These are phyloP conservation scores for Bipolaris sorokiniana DNA, from an alignment of 2,329 filamentous ascomycete species.

Conservation along the genomic window DNA sequence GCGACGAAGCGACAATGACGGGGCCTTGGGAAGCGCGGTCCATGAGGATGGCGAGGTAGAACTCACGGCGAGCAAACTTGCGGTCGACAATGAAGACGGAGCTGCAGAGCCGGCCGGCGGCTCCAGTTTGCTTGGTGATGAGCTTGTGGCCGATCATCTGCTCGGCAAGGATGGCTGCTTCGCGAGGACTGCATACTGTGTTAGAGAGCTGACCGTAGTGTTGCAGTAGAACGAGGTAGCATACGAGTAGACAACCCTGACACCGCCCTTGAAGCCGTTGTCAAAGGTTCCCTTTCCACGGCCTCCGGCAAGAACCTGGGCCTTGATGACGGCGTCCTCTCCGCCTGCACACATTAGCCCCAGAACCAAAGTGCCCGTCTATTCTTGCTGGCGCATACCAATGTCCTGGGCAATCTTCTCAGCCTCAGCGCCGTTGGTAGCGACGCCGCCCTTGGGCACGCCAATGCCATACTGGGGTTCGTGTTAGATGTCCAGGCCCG, in stretches of 20 bases:
- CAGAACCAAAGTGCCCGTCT: constrained; percentile 22
- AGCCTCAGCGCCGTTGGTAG: constrained; percentile 82
- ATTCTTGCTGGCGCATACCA: constrained; percentile 58
- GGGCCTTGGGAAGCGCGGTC: constrained; percentile 89
- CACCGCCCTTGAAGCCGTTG: constrained; percentile 98
- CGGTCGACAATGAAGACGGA: constrained; percentile 99
- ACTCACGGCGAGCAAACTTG: constrained; percentile 98
- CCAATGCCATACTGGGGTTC: constrained; percentile 82
- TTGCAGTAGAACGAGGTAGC: constrained; percentile 33
- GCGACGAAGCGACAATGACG: constrained; percentile 96
- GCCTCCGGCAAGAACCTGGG: constrained; percentile 95
- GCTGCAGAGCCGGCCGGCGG: constrained; percentile 90
- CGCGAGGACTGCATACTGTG: constrained; percentile 66
- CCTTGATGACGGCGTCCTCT: constrained; percentile 99
- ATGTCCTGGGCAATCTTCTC: constrained; percentile 90
- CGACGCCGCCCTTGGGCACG: constrained; percentile 88
- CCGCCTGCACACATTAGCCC: constrained; percentile 58
- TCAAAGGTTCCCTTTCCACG: constrained; percentile 98
- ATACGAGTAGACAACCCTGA: constrained; percentile 96
- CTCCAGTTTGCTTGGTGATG: constrained; percentile 98
- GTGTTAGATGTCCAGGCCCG: constrained; percentile 31
- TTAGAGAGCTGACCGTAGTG: constrained; percentile 16
- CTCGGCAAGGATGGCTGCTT: constrained; percentile 95
- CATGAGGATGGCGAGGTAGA: constrained; percentile 99
- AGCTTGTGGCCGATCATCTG: constrained; percentile 99